Evolutionary conservation across 2,329 filamentous ascomycete genomes (phyloP).

Genomic region (Aspergillus tubingensis): DNA sequence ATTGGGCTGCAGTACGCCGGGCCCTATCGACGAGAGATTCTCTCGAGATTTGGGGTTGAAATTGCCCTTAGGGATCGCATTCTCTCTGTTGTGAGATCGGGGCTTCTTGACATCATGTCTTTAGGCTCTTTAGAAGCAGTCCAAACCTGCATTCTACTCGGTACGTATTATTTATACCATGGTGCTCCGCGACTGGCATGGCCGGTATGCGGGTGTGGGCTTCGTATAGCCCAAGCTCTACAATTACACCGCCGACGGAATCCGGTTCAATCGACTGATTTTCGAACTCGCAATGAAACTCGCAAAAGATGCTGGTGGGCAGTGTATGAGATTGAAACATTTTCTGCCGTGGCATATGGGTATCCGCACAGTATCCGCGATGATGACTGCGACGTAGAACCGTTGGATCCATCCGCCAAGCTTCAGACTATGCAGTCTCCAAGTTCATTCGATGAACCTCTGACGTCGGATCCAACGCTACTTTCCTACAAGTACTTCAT

Average conservation of each 20-base stretch:
- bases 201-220: slow-evolving; percentile 41
- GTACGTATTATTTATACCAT: slow-evolving; percentile 42
- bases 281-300: slow-evolving; percentile 23
- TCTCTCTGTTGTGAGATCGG: slow-evolving; percentile 14
- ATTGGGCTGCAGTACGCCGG: slow-evolving; percentile 28
- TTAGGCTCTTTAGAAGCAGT: slow-evolving; percentile 32
- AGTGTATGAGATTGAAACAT: slow-evolving; percentile 45
- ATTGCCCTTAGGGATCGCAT: slow-evolving; percentile 18
- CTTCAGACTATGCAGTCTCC: slow-evolving; percentile 10
- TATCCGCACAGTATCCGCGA: slow-evolving; percentile 39
- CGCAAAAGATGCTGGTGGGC: slow-evolving; percentile 46
- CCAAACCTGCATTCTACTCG: slow-evolving; percentile 40
- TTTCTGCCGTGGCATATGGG: slow-evolving; percentile 46
- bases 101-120: slow-evolving; percentile 28
- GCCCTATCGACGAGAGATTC: slow-evolving; percentile 8
- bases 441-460: slow-evolving; percentile 7
- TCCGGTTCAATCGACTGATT: background rate
- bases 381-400: slow-evolving; percentile 34
- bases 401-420: slow-evolving; percentile 29
- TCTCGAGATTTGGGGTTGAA: slow-evolving; percentile 8
- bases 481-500: slow-evolving; percentile 30
- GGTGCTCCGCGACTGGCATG: slow-evolving; percentile 41
- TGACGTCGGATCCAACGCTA: slow-evolving; percentile 15
- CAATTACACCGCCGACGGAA: slow-evolving; percentile 30
- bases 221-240: slow-evolving; percentile 41